These are phyloP conservation scores for Aureobasidium namibiae DNA, from an alignment of 2,329 filamentous ascomycete species.

Conservation along the genomic window DNA sequence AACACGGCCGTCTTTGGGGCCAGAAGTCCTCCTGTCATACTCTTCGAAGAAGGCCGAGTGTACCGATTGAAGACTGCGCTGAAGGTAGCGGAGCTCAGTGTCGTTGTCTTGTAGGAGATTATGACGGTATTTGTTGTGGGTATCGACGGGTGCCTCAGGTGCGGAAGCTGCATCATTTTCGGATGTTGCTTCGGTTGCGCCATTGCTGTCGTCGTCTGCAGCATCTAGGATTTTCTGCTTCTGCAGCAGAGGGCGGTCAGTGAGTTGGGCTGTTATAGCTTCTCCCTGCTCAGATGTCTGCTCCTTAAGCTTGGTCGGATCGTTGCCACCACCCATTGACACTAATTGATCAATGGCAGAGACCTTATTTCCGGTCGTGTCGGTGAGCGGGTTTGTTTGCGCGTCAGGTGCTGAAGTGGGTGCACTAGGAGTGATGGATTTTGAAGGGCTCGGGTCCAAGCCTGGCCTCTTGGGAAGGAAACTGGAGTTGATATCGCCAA, in stretches of 20 bases:
- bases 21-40: conserved; percentile 54
- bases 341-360: conserved; percentile 66
- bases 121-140: conserved; percentile 48
- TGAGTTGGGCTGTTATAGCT: conserved; percentile 77
- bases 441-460: conserved; percentile 23
- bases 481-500: conserved; percentile 97
- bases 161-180: conserved; percentile 34
- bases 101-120: conserved; percentile 84
- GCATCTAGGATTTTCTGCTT: conserved; percentile 84
- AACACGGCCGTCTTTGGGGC: conserved; percentile 37
- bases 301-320: conserved; percentile 58
- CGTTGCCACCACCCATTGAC: conserved; percentile 65
- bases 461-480: conserved; percentile 74
- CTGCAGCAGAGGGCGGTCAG: conserved; percentile 79
- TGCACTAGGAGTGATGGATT: conserved; percentile 13
- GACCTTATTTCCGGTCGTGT: conserved; percentile 29
- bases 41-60: conserved; percentile 76
- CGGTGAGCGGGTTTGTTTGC: not conserved
- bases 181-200: conserved; percentile 29
- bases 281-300: conserved; percentile 83
- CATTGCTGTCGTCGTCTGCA: conserved; percentile 54
- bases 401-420: conserved; percentile 1
- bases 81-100: conserved; percentile 67
- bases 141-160: conserved; percentile 25
- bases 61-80: conserved; percentile 65